Conservation (phyloP, 441 rosid species). For the Corymbia citriodora region DNA sequence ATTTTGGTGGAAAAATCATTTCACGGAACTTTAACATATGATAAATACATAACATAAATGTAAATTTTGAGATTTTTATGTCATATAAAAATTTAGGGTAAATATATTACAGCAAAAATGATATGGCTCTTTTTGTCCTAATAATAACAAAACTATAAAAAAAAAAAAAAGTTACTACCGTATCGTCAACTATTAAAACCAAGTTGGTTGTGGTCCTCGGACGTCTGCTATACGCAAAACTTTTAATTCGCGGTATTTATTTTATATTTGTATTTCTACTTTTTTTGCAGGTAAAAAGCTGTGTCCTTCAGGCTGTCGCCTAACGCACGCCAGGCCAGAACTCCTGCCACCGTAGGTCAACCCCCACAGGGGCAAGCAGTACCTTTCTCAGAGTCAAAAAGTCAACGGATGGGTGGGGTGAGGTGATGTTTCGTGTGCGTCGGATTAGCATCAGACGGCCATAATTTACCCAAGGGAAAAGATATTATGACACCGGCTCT, state of each 20-base stretch:
- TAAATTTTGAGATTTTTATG: fast-evolving
- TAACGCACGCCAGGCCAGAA: not conserved
- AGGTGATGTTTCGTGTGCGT: not conserved
- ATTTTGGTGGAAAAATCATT: not conserved
- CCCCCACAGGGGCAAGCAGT: not conserved
- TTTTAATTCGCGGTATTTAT: not conserved
- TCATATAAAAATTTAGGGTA: too few species aligned
- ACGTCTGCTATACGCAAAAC: not conserved
- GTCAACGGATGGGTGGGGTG: not conserved
- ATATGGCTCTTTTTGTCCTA: too few species aligned
- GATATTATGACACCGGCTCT: not conserved
- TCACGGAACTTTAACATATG: not conserved
- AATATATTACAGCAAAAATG: too few species aligned
- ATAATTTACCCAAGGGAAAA: too few species aligned
- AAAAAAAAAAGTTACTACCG: not conserved
- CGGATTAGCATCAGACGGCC: too few species aligned
- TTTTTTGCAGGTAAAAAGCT: not conserved
- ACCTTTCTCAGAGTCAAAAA: not conserved
- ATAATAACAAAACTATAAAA: too few species aligned
- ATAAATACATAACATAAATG: too few species aligned
- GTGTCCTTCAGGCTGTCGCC: not conserved
- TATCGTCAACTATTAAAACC: not conserved
- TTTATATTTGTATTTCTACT: not conserved
- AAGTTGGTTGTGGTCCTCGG: not conserved
- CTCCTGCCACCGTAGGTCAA: not conserved